phyloP scores from a whole-genome alignment of 2,329 filamentous ascomycete genomes.

The Sphaceloma murrayae region DNA sequence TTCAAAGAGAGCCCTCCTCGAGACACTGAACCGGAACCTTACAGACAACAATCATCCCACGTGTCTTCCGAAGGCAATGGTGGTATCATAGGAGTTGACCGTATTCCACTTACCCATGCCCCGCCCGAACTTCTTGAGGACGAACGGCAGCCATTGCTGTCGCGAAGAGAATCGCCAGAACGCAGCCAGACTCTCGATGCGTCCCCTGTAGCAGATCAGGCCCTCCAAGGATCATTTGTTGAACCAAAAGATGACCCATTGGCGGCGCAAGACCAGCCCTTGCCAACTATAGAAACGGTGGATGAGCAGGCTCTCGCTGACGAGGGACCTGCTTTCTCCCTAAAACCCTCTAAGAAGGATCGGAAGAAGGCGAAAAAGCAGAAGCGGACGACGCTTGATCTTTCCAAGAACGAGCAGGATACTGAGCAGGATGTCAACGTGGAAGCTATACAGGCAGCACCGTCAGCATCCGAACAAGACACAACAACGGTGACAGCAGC shows the following conservation, averaged over 20 bases:
- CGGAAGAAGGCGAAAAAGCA: constrained; percentile 23
- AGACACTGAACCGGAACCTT: constrained; percentile 4
- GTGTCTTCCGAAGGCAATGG: constrained; percentile 13
- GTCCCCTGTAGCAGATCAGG: background rate
- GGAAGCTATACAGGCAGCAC: background rate
- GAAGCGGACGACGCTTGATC: background rate
- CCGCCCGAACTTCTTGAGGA: constrained; percentile 13
- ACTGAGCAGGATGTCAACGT: background rate
- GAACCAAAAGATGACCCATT: too few relatives aligned
- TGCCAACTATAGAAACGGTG: background rate
- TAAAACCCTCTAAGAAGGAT: constrained; percentile 22
- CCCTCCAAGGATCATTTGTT: too few relatives aligned
- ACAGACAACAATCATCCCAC: constrained; percentile 13
- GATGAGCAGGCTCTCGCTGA: background rate
- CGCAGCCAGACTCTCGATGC: background rate
- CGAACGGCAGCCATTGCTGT: constrained; percentile 10
- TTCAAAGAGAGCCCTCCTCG: constrained; percentile 13
- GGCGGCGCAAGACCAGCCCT: background rate
- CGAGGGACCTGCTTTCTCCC: background rate
- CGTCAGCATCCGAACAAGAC: background rate
- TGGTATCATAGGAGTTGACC: constrained; percentile 14
- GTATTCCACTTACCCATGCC: constrained; percentile 1
- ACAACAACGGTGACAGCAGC: too few relatives aligned
- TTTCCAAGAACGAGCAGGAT: background rate
- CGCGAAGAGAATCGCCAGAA: constrained; percentile 6